A percentile compares a stretch with the other conserved stretches of the same genome.
Evolutionary conservation across 2,329 filamentous ascomycete species (phyloP).

Genomic region (Verticillium alfalfae): DNA sequence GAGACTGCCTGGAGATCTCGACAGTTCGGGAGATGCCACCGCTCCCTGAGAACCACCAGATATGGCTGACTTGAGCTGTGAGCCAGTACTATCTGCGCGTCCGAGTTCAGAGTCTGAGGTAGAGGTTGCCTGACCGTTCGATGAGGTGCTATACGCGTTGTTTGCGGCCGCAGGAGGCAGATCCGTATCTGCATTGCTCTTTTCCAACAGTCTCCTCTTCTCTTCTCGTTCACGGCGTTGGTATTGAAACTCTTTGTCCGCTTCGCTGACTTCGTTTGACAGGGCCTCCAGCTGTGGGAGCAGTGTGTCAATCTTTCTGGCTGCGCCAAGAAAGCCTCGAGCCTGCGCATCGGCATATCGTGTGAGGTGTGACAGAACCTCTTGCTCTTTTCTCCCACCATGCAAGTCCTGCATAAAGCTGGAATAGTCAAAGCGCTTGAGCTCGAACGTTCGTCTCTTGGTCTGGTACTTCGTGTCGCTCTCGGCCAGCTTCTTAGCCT

Average conservation of each 20-base stretch:
- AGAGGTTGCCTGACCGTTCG: slow-evolving; percentile 41
- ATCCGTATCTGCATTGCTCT: slow-evolving; percentile 67
- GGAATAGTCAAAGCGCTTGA: slow-evolving; percentile 97
- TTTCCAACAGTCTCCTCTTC: slow-evolving; percentile 84
- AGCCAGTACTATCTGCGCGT: slow-evolving; percentile 68
- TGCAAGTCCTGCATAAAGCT: slow-evolving; percentile 99
- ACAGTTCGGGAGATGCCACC: slow-evolving; percentile 34
- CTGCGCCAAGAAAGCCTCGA: slow-evolving; percentile 71
- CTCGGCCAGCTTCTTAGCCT: slow-evolving; percentile 92
- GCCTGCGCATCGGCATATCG: slow-evolving; percentile 91
- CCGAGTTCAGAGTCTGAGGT: slow-evolving; percentile 65
- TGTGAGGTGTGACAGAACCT: slow-evolving; percentile 89
- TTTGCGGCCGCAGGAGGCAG: slow-evolving; percentile 29
- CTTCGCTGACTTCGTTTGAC: slow-evolving; percentile 81
- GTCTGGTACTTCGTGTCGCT: slow-evolving; percentile 95
- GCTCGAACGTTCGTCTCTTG: slow-evolving; percentile 89
- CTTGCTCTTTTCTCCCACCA: slow-evolving; percentile 95
- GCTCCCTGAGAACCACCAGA: slow-evolving; percentile 4
- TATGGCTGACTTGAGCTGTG: slow-evolving; percentile 48
- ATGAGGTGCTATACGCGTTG: slow-evolving; percentile 19
- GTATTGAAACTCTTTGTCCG: slow-evolving; percentile 95
- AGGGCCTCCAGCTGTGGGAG: slow-evolving; percentile 87
- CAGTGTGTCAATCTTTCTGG: slow-evolving; percentile 82
- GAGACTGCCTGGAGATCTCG: slow-evolving; percentile 53
- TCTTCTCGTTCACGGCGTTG: slow-evolving; percentile 93